Conservation (phyloP, 768 basidiomycete species). For the Leucogyrophana mollusca region DNA sequence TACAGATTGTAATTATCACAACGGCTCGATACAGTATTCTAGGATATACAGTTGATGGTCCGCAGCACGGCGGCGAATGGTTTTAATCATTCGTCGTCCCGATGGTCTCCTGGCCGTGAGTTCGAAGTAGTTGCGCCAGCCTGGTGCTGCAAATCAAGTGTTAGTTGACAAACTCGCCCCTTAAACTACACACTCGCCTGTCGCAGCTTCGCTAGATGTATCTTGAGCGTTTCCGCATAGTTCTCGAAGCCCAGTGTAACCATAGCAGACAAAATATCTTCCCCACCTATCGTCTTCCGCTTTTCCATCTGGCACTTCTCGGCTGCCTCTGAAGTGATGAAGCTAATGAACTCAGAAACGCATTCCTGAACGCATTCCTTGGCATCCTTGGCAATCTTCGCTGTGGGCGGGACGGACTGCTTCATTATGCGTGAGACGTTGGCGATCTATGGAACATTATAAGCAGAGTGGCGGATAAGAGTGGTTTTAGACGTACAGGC, state of each 20-base stretch:
- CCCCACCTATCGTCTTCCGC: constrained; percentile 96
- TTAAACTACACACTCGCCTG: constrained; percentile 45
- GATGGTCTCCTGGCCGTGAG: too few relatives aligned
- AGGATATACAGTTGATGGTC: too few relatives aligned
- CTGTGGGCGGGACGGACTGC: constrained; percentile 79
- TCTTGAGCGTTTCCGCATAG: constrained; percentile 89
- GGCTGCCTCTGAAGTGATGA: constrained; percentile 96
- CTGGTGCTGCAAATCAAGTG: too few relatives aligned
- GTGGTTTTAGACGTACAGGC: constrained; percentile 67
- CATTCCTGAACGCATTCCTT: constrained; percentile 99
- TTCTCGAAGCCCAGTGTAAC: constrained; percentile 89
- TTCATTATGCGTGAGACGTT: constrained; percentile 99
- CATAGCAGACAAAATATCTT: constrained; percentile 98
- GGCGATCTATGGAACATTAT: constrained; percentile 68
- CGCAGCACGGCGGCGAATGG: too few relatives aligned
- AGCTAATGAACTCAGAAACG: constrained; percentile 96
- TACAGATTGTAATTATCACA: too few relatives aligned
- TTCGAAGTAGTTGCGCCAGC: too few relatives aligned
- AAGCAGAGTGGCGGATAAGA: not conserved
- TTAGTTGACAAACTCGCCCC: too few relatives aligned
- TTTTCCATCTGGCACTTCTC: constrained; percentile 95
- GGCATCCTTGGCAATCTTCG: constrained; percentile 97
- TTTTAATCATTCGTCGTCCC: too few relatives aligned
- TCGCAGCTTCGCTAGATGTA: constrained; percentile 87
- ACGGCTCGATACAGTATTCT: too few relatives aligned